A percentile compares a stretch with the other conserved stretches of the same genome.
These are phyloP conservation scores for Aureobasidium leucospermi DNA, from an alignment of 2,329 filamentous ascomycete genomes.

Conservation along the genomic window DNA sequence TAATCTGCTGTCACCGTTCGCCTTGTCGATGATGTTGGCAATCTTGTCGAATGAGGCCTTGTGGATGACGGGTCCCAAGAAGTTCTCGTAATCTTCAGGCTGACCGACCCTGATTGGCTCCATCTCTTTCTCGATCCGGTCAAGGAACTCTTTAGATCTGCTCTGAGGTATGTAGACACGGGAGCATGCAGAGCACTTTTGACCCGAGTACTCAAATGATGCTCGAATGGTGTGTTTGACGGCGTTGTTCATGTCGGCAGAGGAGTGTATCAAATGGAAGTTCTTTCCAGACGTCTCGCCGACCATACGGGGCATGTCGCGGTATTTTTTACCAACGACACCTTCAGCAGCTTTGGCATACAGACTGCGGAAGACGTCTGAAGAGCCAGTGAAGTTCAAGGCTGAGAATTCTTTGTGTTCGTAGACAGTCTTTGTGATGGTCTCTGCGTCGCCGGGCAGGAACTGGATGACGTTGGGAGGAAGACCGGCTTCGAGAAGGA, in stretches of 20 bases:
- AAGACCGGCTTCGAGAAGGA: constrained; percentile 35
- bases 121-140: constrained; percentile 22
- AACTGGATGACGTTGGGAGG: constrained; percentile 34
- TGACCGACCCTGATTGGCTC: constrained; percentile 25
- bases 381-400: constrained; percentile 33
- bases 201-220: constrained; percentile 46
- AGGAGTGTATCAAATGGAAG: constrained; percentile 44
- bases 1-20: constrained; percentile 37
- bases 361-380: constrained; percentile 32
- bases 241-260: constrained; percentile 42
- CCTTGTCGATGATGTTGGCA: constrained; percentile 37
- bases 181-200: constrained; percentile 47
- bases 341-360: constrained; percentile 28
- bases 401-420: constrained; percentile 33
- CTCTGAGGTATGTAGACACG: constrained; percentile 29
- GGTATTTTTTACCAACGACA: constrained; percentile 26
- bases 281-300: constrained; percentile 50
- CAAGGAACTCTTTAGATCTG: constrained; percentile 30
- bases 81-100: constrained; percentile 32
- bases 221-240: constrained; percentile 41
- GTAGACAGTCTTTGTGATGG: constrained; percentile 29
- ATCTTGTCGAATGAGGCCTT: constrained; percentile 41
- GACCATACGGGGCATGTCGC: constrained; percentile 39
- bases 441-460: constrained; percentile 32
- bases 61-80: constrained; percentile 46